Base-by-base conservation (phyloP, 306 rosid genomes). In the Cucumis hystrix region DNA sequence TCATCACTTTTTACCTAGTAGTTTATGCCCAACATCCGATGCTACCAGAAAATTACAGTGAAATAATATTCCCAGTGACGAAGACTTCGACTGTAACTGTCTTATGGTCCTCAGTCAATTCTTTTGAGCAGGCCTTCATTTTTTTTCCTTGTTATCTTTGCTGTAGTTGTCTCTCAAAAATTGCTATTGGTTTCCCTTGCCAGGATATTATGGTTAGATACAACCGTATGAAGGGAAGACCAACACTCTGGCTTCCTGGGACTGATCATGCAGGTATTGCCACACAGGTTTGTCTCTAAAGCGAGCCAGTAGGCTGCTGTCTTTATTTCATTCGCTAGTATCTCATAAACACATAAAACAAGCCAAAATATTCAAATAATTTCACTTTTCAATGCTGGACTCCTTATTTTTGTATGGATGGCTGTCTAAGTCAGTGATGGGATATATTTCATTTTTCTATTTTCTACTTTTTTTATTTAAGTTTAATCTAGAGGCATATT, bases 191-290 rank as follows among this genome's bases (percentile, higher is more conserved):
- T 86, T 51, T 75, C 18, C 54, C 30, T 39, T 47, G 62, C 84
- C 76, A 94, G 98, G 98, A 94, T 84, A 94, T 94, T 82, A 91
- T 94, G 98, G 91, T 94, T 79, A 87, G 98, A 84, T 91, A 94
- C 81, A 82, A 94, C 75, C 92, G 98, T 69, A 94, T 94, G 98
- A 94, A 87, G 86, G 98, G 98, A 80, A 90, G 92, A 77, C 97
- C 97, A 67, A 90, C 98, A 9, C 97, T 94, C 78, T 94, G 98
- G 97, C 85, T 94, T 84, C 98, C 98, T 8, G 98, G 98, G 81
- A 87, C 97, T 66, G 98, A 94, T 87, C 98, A 94, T 87, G 98
- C 98, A 85, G 98, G 98, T 77, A 94, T 94, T 80, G 98, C 98
- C 8, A 94, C 98, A 68, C 98, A 94, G 97, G 97, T 94, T 80